These are phyloP conservation scores for Rhizoctonia solani DNA, from an alignment of 1,284 basidiomycete species.

Conservation along the genomic window DNA sequence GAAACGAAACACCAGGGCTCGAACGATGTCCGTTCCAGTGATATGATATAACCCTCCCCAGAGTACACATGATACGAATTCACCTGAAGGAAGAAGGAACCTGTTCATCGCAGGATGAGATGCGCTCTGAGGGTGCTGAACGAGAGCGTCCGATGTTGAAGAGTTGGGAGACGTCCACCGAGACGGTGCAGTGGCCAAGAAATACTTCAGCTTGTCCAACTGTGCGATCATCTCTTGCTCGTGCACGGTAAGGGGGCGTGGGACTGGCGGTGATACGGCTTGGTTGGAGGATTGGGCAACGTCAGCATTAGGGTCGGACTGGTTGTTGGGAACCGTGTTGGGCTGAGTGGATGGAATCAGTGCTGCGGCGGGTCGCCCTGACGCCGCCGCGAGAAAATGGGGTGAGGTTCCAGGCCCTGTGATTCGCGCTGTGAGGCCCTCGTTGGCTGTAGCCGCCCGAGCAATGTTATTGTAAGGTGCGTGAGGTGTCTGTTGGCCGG, in stretches of 20 bases:
- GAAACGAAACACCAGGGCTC: slow-evolving; percentile 86
- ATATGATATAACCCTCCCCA: slow-evolving; percentile 91
- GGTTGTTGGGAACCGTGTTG: not conserved
- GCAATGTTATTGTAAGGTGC: not conserved
- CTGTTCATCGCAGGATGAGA: slow-evolving; percentile 72
- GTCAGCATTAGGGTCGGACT: not conserved
- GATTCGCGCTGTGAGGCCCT: slow-evolving; percentile 21
- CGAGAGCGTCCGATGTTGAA: slow-evolving; percentile 42
- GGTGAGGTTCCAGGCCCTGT: slow-evolving; percentile 16
- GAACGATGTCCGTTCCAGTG: slow-evolving; percentile 89
- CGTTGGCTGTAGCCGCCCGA: slow-evolving; percentile 17
- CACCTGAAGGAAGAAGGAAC: slow-evolving; percentile 81
- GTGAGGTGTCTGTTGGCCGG: slow-evolving; percentile 3
- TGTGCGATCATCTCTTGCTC: slow-evolving; percentile 72
- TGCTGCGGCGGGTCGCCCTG: slow-evolving; percentile 6
- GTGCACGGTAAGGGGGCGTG: slow-evolving; percentile 57
- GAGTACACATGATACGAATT: slow-evolving; percentile 85
- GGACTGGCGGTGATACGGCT: not conserved
- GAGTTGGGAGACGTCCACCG: slow-evolving; percentile 54
- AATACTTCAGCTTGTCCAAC: slow-evolving; percentile 79
- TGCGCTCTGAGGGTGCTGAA: slow-evolving; percentile 35
- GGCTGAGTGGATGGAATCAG: not conserved
- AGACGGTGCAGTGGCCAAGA: slow-evolving; percentile 82
- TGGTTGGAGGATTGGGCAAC: slow-evolving; percentile 1
- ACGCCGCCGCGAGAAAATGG: slow-evolving; percentile 19